These are phyloP conservation scores for Perilla frutescens DNA, from an alignment of 257 asterid species.

Conservation along the genomic window DNA sequence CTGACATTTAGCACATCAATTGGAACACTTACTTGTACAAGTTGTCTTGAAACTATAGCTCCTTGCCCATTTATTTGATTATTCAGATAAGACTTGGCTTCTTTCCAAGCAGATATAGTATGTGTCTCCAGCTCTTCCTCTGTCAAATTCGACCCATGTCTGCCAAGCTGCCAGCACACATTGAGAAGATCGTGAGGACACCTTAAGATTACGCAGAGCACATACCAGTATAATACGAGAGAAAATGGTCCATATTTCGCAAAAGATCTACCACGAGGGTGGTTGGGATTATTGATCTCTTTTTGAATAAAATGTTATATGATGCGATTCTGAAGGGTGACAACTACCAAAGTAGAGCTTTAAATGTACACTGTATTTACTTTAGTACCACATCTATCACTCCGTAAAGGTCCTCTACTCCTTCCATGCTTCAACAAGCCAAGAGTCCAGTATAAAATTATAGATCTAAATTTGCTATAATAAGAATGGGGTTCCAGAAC, in stretches of 20 bases:
- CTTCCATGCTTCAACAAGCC: neutral
- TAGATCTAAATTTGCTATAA: neutral
- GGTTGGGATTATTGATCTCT: neutral
- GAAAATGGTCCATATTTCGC: constrained; percentile 6
- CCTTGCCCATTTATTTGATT: constrained; percentile 60
- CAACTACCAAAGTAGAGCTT: neutral
- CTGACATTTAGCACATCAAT: constrained; percentile 25
- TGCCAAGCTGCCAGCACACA: constrained; percentile 65
- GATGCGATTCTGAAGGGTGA: constrained; percentile 3
- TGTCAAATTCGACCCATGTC: constrained; percentile 73
- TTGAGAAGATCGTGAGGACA: constrained; percentile 22
- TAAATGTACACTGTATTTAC: neutral
- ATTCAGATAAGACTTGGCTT: constrained; percentile 59
- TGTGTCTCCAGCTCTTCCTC: constrained; percentile 84
- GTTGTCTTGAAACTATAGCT: constrained; percentile 52
- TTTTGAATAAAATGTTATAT: neutral
- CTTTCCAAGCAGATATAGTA: constrained; percentile 84
- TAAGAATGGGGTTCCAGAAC: neutral
- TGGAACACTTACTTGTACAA: constrained; percentile 71
- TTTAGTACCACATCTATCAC: neutral
- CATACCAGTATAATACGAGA: constrained; percentile 15
- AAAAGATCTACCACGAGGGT: neutral
- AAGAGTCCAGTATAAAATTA: neutral
- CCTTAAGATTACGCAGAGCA: constrained; percentile 14
- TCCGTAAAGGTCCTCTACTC: neutral